These are phyloP conservation scores for Vaccinium macrocarpon DNA, from an alignment of 148 eudicot species.

Conservation along the genomic window DNA sequence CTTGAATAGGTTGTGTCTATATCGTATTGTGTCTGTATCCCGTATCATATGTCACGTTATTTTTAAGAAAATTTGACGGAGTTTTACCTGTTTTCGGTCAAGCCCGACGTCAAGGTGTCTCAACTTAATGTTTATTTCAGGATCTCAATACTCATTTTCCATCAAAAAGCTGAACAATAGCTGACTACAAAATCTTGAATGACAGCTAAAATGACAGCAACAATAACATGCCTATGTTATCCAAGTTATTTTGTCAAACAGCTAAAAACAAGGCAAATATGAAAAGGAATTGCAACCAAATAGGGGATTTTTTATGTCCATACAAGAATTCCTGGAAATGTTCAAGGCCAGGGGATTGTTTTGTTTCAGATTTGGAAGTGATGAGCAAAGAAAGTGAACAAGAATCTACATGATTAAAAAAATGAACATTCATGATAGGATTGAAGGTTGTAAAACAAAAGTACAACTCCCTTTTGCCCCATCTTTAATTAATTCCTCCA, in stretches of 20 bases:
- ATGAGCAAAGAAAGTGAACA: background rate
- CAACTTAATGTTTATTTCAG: background rate
- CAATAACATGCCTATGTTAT: background rate
- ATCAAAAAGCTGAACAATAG: background rate
- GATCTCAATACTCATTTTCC: background rate
- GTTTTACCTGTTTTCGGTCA: too few species aligned
- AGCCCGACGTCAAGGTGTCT: too few species aligned
- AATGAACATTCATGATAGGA: too few species aligned
- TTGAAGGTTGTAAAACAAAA: too few species aligned
- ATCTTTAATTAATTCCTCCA: too few species aligned
- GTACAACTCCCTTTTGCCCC: too few species aligned
- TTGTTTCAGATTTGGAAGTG: background rate
- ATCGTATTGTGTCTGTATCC: too few species aligned
- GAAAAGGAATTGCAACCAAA: slow-evolving; percentile 1
- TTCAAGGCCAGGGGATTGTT: background rate
- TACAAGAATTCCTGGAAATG: slow-evolving; percentile 1
- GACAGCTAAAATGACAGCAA: background rate
- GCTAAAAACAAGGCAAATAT: background rate
- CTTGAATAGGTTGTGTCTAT: too few species aligned
- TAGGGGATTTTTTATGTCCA: background rate
- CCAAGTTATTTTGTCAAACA: background rate
- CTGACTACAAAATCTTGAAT: background rate
- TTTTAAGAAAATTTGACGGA: too few species aligned
- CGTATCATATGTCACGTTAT: too few species aligned
- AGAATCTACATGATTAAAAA: too few species aligned